phyloP scores from a whole-genome alignment of 768 basidiomycete species.

The Xanthoconium stramineum region DNA sequence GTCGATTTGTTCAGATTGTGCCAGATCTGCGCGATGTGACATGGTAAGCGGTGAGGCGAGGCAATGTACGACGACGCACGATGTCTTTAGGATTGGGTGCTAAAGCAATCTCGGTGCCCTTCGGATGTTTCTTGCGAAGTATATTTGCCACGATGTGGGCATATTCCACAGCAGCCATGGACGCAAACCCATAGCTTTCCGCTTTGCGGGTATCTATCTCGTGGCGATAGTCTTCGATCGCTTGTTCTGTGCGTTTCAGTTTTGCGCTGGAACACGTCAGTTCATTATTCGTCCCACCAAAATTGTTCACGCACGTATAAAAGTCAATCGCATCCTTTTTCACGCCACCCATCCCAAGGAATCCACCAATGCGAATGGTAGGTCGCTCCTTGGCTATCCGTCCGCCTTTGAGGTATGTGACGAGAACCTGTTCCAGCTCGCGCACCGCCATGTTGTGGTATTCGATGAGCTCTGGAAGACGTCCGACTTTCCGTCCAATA shows the following conservation, averaged over 20 bases:
- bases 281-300: neutral
- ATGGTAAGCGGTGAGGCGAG: neutral
- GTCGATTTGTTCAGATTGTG: slow-evolving; percentile 77
- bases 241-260: slow-evolving; percentile 61
- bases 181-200: slow-evolving; percentile 90
- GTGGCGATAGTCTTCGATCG: slow-evolving; percentile 68
- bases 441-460: slow-evolving; percentile 93
- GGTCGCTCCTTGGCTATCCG: slow-evolving; percentile 79
- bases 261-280: slow-evolving; percentile 34
- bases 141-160: slow-evolving; percentile 82
- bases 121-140: slow-evolving; percentile 64
- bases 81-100: slow-evolving; percentile 92
- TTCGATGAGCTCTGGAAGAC: slow-evolving; percentile 86
- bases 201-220: slow-evolving; percentile 73
- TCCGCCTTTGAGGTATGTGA: slow-evolving; percentile 85
- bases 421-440: slow-evolving; percentile 84
- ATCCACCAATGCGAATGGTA: slow-evolving; percentile 73
- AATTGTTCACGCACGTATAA: slow-evolving; percentile 64
- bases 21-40: slow-evolving; percentile 64
- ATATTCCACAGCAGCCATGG: slow-evolving; percentile 84
- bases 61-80: slow-evolving; percentile 39
- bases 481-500: slow-evolving; percentile 82
- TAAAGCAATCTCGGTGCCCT: slow-evolving; percentile 65
- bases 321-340: slow-evolving; percentile 92
- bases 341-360: slow-evolving; percentile 76